Base-by-base conservation (phyloP, 305 asterid genomes). In the Fraxinus sp. region DNA sequence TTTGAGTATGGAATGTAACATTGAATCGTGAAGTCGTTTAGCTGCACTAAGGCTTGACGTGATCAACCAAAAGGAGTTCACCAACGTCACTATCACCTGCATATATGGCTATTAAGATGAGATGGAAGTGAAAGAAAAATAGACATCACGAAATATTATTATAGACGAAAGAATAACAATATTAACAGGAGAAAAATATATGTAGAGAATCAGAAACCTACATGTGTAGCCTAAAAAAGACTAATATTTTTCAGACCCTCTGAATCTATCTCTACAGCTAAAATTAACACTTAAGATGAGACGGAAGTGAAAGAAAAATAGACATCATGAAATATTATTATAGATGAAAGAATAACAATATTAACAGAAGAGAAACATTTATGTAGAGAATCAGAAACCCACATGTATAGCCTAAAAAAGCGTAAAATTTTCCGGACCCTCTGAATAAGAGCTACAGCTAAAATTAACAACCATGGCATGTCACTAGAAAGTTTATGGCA, bases 61-160 rank as follows among this genome's bases (percentile, higher is more conserved):
- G 86, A 94, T 91, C 92, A 92, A 81, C 97, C 97, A 92, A 86
- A 94, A 92, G 52, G 98, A 93, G 84, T 94, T 94, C 57, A 92
- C 86, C 85, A 94, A 82, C 22, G 97, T 92, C 88, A 93, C 97
- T 39, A 94, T 85, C 77, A 94, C 97, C 98, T 94, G 91, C 88
- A 82, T 49, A 83, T 83, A 79, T 43, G 76, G 33, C 74, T 78
- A 64, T 64, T 30, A 70, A 64, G 18, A 24, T 33, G 88, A 59
- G 62, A 46, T 55, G 41, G 30, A 41, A 59, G 32, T 59, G 41
- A 26, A 18, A 32, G 32, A 41, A 55, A 78, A 36, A 81, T 77
- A 59, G 41, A 66, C 41, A 32, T 33, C 36, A 71, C 66, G 26
- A 79, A 3, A 64, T 10, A 41, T 20, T 28, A 57, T 76, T 24